Percentiles rank a stretch among this genome's conserved stretches.
Evolutionary conservation across 306 rosid species (phyloP).

Genomic region (Adenanthera pavonina): DNA sequence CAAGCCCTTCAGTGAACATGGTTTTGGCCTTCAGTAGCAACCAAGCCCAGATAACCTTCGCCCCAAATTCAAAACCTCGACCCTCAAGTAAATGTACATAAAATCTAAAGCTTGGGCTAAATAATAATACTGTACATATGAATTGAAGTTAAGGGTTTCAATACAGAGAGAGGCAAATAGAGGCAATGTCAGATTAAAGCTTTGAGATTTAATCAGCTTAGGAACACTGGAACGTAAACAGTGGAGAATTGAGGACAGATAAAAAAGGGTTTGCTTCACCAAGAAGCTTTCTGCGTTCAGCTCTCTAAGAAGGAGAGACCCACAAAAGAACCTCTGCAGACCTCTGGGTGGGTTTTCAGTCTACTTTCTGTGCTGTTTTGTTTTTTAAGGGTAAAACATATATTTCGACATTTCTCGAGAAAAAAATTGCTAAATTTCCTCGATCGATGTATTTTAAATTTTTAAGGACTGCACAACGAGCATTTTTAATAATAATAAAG

Average conservation of each 20-base stretch:
- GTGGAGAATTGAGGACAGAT: conserved; percentile 23
- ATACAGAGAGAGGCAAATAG: conserved; percentile 19
- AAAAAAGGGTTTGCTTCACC: conserved; percentile 37
- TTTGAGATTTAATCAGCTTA: conserved; percentile 34
- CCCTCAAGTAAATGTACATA: background rate
- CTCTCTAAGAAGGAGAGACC: conserved; percentile 16
- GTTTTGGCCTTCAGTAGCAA: conserved; percentile 45
- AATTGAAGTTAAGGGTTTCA: conserved; percentile 14
- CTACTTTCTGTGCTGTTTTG: background rate
- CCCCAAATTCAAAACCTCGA: background rate
- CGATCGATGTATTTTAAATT: background rate
- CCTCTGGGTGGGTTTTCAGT: background rate
- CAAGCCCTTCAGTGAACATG: conserved; percentile 93
- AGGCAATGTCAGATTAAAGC: conserved; percentile 29
- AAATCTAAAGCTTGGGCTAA: background rate
- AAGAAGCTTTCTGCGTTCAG: conserved; percentile 38
- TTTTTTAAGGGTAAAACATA: background rate
- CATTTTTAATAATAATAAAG: background rate
- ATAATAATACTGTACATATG: conserved; percentile 1
- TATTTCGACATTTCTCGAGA: background rate
- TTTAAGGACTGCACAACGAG: background rate
- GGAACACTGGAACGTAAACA: background rate
- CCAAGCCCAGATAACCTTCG: conserved; percentile 25
- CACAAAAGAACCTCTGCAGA: background rate
- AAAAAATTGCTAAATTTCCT: background rate